Evolutionary conservation across 352 stramenopile species (phyloP).

Genomic region (Pythium pyrilobum): DNA sequence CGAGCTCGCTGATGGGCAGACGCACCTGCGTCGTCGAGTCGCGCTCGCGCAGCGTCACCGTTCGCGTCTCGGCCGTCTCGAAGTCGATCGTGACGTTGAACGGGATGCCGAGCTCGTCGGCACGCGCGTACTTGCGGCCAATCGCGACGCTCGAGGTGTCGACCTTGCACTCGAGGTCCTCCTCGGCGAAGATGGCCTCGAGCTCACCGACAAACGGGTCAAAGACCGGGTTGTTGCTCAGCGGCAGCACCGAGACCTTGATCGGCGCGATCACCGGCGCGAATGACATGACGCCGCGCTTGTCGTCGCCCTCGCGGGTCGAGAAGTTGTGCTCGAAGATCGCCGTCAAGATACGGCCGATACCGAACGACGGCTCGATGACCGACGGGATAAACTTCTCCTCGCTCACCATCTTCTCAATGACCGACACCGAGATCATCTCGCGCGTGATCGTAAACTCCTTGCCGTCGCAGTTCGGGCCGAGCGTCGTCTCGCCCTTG

Average conservation of each 20-base stretch:
- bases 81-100: constrained; percentile 99
- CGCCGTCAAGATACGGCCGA: constrained; percentile 97
- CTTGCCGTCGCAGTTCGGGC: constrained; percentile 77
- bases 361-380: constrained; percentile 99
- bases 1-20: constrained; percentile 84
- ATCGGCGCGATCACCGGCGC: constrained; percentile 96
- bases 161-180: constrained; percentile 86
- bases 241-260: constrained; percentile 96
- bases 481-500: constrained; percentile 88
- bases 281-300: constrained; percentile 98
- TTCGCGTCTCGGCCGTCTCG: constrained; percentile 87
- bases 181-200: constrained; percentile 53
- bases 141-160: constrained; percentile 96
- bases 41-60: constrained; percentile 97
- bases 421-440: constrained; percentile 94
- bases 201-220: constrained; percentile 77
- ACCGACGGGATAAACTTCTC: constrained; percentile 98
- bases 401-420: constrained; percentile 95
- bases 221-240: constrained; percentile 88
- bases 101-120: constrained; percentile 97
- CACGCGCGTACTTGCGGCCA: constrained; percentile 94
- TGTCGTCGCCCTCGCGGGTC: constrained; percentile 93
- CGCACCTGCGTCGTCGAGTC: constrained; percentile 97
- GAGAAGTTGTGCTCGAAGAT: constrained; percentile 99
- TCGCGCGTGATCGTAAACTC: constrained; percentile 92